Conservation (phyloP, 1,284 basidiomycete species). For the Marasmius sp. region DNA sequence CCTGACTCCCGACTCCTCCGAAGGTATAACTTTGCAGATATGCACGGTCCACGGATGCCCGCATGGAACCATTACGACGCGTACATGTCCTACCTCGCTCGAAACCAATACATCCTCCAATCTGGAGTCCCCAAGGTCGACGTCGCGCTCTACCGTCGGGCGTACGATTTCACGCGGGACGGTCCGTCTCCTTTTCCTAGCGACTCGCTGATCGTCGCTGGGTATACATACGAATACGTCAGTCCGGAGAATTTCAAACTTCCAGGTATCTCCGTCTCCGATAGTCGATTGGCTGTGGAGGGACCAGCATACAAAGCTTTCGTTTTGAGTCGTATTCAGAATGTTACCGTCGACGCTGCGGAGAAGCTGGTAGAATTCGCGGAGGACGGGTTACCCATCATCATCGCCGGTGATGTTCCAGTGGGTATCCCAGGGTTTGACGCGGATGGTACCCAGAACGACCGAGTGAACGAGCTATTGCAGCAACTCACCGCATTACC, state of each 20-base stretch:
- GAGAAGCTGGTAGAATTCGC: constrained; percentile 13
- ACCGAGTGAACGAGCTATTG: constrained; percentile 15
- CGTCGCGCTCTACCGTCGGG: constrained; percentile 16
- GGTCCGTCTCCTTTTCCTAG: constrained; percentile 13
- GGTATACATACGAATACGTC: constrained; percentile 19
- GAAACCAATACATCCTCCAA: constrained; percentile 17
- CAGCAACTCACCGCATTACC: constrained; percentile 11
- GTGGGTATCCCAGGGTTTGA: constrained; percentile 19
- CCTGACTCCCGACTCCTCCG: no score
- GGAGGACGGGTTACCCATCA: constrained; percentile 12
- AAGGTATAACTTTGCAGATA: constrained; percentile 12
- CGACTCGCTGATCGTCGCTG: constrained; percentile 12
- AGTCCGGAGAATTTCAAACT: constrained; percentile 19
- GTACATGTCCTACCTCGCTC: constrained; percentile 16
- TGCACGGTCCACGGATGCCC: constrained; percentile 16
- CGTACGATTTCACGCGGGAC: constrained; percentile 8
- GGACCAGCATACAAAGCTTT: constrained; percentile 21
- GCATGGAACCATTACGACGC: constrained; percentile 17
- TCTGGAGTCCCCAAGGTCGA: constrained; percentile 16
- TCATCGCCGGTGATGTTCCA: constrained; percentile 12
- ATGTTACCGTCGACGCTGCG: constrained; percentile 17
- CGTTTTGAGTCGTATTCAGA: constrained; percentile 11
- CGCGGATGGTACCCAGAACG: constrained; percentile 7
- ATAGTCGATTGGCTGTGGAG: constrained; percentile 11
- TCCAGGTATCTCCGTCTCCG: constrained; percentile 14